Conservation (phyloP, 371 early-diverging fungal species). For the Blyttiomyces sp. region DNA sequence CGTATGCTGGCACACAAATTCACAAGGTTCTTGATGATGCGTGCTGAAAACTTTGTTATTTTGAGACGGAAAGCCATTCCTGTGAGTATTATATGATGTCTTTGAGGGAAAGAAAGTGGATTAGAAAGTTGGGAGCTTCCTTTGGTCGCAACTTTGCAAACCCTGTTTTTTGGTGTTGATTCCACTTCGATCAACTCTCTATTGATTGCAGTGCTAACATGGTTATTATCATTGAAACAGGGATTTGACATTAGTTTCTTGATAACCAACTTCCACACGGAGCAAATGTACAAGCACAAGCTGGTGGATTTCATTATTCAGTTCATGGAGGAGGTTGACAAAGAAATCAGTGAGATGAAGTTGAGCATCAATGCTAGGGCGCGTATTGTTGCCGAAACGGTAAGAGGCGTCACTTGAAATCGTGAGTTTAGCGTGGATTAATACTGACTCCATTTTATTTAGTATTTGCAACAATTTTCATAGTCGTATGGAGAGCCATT, state of each 20-base stretch:
- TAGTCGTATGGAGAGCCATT: not conserved
- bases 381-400: constrained; percentile 84
- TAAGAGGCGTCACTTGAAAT: too few relatives aligned
- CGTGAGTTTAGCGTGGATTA: not conserved
- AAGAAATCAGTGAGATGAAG: constrained; percentile 98
- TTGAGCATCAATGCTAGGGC: constrained; percentile 92
- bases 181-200: too few relatives aligned
- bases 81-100: constrained; percentile 53
- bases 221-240: constrained; percentile 43
- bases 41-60: constrained; percentile 95
- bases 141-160: too few relatives aligned
- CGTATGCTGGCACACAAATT: constrained; percentile 93
- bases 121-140: too few relatives aligned
- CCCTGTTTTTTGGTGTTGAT: too few relatives aligned
- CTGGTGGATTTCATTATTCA: constrained; percentile 95
- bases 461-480: constrained; percentile 1
- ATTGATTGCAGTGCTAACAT: too few relatives aligned
- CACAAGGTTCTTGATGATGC: constrained; percentile 92
- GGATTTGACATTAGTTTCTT: constrained; percentile 95
- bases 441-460: not conserved
- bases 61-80: constrained; percentile 87
- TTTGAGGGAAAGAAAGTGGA: too few relatives aligned
- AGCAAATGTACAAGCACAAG: constrained; percentile 96
- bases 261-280: constrained; percentile 92
- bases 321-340: constrained; percentile 98